Evolutionary conservation across 176 grass and related monocot genomes (phyloP).

Genomic region (Metroxylon sagu): DNA sequence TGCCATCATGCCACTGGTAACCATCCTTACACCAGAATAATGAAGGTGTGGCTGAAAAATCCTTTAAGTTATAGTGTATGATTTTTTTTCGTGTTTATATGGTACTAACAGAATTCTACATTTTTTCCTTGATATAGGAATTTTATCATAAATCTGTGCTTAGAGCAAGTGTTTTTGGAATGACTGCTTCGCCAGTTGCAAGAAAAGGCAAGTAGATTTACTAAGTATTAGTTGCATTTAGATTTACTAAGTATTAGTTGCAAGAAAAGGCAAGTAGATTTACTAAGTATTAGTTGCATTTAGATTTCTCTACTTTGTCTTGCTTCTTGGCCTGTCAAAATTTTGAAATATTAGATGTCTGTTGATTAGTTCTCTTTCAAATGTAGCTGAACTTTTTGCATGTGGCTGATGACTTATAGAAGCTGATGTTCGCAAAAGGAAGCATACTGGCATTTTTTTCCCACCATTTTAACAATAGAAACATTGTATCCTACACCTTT

Average conservation of each 20-base stretch:
- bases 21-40: constrained; percentile 80
- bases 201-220: constrained; percentile 51
- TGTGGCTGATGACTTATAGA: too few relatives aligned
- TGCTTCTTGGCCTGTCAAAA: background rate
- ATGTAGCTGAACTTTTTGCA: too few relatives aligned
- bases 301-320: background rate
- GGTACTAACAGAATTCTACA: background rate
- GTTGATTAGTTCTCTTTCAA: too few relatives aligned
- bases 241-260: constrained; percentile 32
- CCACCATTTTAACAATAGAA: too few relatives aligned
- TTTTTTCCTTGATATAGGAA: constrained; percentile 35
- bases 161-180: constrained; percentile 66
- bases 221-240: background rate
- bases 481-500: too few relatives aligned
- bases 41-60: constrained; percentile 55
- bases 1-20: constrained; percentile 79
- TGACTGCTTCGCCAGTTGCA: constrained; percentile 84
- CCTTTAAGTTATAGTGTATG: constrained; percentile 2
- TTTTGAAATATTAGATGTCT: too few relatives aligned
- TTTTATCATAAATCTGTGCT: constrained; percentile 59
- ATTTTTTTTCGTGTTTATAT: background rate
- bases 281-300: background rate
- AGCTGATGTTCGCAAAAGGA: too few relatives aligned
- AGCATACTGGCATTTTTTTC: too few relatives aligned
- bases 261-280: constrained; percentile 58